Evolutionary conservation across 75 land plant genomes (phyloP).

Genomic region (Selaginella moellendorffii): DNA sequence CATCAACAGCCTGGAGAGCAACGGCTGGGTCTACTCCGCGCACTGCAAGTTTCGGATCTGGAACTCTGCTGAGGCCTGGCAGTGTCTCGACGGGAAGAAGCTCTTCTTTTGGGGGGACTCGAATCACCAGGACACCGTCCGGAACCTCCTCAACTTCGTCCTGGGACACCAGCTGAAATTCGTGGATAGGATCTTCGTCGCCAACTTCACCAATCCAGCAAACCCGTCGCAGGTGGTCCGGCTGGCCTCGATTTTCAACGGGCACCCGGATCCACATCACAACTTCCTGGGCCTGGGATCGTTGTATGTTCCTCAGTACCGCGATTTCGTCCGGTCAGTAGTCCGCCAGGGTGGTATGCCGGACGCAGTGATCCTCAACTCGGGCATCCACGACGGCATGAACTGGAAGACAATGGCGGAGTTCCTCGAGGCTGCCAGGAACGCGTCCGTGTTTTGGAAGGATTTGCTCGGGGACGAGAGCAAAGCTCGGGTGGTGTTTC

Average conservation of each 20-base stretch:
- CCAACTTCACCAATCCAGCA: no score
- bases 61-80: neutral
- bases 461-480: neutral
- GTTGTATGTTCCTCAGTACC: neutral
- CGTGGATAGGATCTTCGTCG: no score
- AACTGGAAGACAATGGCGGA: neutral
- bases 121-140: no score
- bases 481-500: neutral
- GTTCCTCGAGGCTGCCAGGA: neutral
- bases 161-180: conserved; percentile 25
- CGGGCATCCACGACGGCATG: neutral
- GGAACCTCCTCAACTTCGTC: no score
- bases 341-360: neutral
- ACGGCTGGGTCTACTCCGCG: neutral
- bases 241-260: neutral
- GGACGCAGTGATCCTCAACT: neutral
- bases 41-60: neutral
- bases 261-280: neutral
- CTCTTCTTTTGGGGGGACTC: no score
- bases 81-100: neutral
- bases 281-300: neutral
- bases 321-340: neutral
- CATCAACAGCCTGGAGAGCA: neutral
- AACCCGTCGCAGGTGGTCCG: neutral
- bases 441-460: neutral